These are phyloP conservation scores for Suhomyces guaymorum DNA, from an alignment of 1,139 yeast species.

Conservation along the genomic window DNA sequence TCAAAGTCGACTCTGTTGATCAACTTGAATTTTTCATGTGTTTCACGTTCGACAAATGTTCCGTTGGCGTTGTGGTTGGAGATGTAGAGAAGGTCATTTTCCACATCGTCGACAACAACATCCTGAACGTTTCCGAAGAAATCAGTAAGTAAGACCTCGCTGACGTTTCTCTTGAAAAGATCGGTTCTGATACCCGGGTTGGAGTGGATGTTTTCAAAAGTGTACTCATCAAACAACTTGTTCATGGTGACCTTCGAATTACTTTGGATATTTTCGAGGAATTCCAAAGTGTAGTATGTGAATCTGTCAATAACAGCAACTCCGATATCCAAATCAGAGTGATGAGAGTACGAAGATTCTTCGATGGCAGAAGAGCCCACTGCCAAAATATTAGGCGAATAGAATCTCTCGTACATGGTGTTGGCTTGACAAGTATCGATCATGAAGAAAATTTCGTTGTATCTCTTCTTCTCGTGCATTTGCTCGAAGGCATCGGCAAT, in stretches of 20 bases:
- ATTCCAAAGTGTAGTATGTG: conserved; percentile 89
- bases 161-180: conserved; percentile 64
- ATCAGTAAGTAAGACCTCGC: conserved; percentile 80
- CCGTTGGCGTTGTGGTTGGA: conserved; percentile 30
- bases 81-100: conserved; percentile 43
- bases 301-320: conserved; percentile 97
- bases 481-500: conserved; percentile 97
- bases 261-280: conserved; percentile 76
- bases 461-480: conserved; percentile 93
- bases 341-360: conserved; percentile 93
- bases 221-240: conserved; percentile 81
- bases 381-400: conserved; percentile 88
- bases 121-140: conserved; percentile 94
- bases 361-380: conserved; percentile 91
- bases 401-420: conserved; percentile 91
- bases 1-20: conserved; percentile 3
- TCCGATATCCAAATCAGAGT: conserved; percentile 92
- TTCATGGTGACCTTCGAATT: conserved; percentile 74
- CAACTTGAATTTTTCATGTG: background rate
- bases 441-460: conserved; percentile 95
- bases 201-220: conserved; percentile 84
- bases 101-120: conserved; percentile 65
- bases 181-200: conserved; percentile 90
- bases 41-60: background rate
- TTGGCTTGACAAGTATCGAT: conserved; percentile 98